Evolutionary conservation across 163 green algal genomes (phyloP), one percentile per base, ranked within the genome.

Genomic region (Chlamydomonas reinhardtii): DNA sequence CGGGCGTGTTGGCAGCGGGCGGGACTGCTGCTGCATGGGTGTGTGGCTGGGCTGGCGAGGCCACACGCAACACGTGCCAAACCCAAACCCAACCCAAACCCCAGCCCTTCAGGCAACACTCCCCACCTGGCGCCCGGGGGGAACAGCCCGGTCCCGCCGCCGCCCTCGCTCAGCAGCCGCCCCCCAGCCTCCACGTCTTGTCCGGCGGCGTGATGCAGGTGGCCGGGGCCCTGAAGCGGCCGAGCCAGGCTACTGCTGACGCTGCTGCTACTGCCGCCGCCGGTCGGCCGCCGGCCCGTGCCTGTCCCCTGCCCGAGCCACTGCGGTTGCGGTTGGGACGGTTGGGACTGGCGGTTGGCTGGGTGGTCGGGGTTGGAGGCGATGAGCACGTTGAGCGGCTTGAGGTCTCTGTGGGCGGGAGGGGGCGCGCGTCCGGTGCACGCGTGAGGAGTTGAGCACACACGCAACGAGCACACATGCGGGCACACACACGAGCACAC

Each of bases 381-480:
- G 2, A 91, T 77, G 39, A 91, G 75, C 39, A 98, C 85, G 85
- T 99, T 99, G 71, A 95, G 94, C 0, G 96, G 96, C 90, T 99
- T 99, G 54, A 99, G 89, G 89, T 99, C 97, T 15, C 95, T 90
- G 92, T 97, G 96, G 0, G 91, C 90, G 24, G 93, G 69, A 89
- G 37, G 20, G 31, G 52, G 56, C 34, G 31, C 29, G 71, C 29
- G n/a, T 64, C n/a, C n/a, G n/a, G n/a, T n/a, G n/a, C n/a, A n/a
- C n/a, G n/a, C n/a, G n/a, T n/a, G n/a, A n/a, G n/a, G n/a, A n/a
- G n/a, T n/a, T n/a, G n/a, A n/a, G n/a, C n/a, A n/a, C n/a, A n/a
- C n/a, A n/a, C n/a, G n/a, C n/a, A n/a, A n/a, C n/a, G n/a, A n/a
- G n/a, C n/a, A n/a, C n/a, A n/a, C n/a, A n/a, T n/a, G 17, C 17